Evolutionary conservation across 495 filamentous ascomycete species (phyloP).

Genomic region (Talaromyces borbonicus): DNA sequence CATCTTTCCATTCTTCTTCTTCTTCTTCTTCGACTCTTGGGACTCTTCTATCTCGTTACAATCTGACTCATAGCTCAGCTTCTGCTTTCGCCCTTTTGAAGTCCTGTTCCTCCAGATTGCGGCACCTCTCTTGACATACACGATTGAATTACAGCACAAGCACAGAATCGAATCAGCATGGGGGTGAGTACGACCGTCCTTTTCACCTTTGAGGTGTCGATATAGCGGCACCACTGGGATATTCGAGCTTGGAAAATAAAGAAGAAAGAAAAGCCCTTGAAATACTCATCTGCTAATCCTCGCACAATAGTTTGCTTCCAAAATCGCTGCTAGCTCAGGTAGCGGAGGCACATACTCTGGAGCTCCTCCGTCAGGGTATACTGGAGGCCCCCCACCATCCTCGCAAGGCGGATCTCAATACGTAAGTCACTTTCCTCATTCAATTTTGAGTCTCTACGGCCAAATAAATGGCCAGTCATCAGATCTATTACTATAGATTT

Average conservation of each 20-base stretch:
- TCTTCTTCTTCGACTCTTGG: not conserved
- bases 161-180: too few relatives aligned
- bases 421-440: not conserved
- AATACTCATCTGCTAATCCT: not conserved
- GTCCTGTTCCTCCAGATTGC: too few relatives aligned
- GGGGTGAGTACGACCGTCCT: conserved; percentile 20
- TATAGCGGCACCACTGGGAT: not conserved
- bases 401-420: conserved; percentile 10
- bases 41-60: not conserved
- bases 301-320: conserved; percentile 32
- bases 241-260: not conserved
- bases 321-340: conserved; percentile 30
- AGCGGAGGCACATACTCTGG: conserved; percentile 27
- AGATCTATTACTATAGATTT: not conserved
- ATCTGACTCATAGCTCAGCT: too few relatives aligned
- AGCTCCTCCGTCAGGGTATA: conserved; percentile 32
- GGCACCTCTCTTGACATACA: too few relatives aligned
- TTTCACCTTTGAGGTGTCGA: too few relatives aligned
- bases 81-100: too few relatives aligned
- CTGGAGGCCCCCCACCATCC: conserved; percentile 32
- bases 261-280: not conserved
- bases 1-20: not conserved
- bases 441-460: too few relatives aligned
- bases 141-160: too few relatives aligned
- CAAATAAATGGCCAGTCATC: too few relatives aligned